Base-by-base conservation (phyloP, 495 filamentous ascomycete species). In the Penicillium pulvis region DNA sequence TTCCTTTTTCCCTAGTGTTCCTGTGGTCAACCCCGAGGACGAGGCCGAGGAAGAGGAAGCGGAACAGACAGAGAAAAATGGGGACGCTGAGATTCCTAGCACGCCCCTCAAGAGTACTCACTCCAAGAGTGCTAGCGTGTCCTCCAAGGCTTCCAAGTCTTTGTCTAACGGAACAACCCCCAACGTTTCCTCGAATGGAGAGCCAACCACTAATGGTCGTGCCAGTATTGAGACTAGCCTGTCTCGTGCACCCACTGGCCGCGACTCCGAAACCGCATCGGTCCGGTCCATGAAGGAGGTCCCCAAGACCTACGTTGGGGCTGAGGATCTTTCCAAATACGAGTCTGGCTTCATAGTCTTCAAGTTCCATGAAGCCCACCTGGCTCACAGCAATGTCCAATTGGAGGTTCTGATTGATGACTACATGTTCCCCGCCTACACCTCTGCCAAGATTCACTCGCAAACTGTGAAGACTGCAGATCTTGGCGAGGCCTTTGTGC, bases 391-490 rank as follows among this genome's bases (percentile, higher is more conserved):
- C 47, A 83, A 92, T 63, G 87, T 86, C 23, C 86, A 90, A 64
- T 75, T 99, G 35, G 93, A 99, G 66, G 86, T 98, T 19, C 67
- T 95, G 46, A 93, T 98, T 74, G 94, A 99, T 72, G 94, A 99
- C 65, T 91, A 92, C 82, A 82, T 89, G 45, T 98, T 93, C 81
- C 90, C 94, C 1, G 87, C 92, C 2, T 97, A 95, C 66, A 77
- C 79, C n/a, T 92, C 91, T 14, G 81, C 87, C 9, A 91, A 87
- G 56, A 84, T 92, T 30, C 87, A 81, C 62, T 77, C 79, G 6
- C 87, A 80, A 58, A 75, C 81, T 2, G 79, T 82, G 56, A 89
- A 83, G 41, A 90, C 97, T 65, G 86, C 92, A 57, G 94, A 98
- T 76, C 90, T 91, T 57, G 93, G 94, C 26, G 94, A 99, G 74